Conservation (phyloP, 306 rosid species). For the Cicer yamashitae region DNA sequence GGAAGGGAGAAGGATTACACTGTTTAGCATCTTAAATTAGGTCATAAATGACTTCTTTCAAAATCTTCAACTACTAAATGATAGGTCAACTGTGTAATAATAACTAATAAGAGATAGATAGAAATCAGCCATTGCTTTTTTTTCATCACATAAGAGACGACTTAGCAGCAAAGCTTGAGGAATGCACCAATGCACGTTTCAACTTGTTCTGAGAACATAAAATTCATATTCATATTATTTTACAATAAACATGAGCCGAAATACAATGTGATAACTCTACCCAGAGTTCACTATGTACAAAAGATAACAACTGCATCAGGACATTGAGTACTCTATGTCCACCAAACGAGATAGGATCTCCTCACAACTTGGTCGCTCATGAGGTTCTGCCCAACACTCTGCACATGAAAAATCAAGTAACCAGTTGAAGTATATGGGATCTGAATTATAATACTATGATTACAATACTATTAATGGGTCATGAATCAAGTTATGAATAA, state of each 20-base stretch:
- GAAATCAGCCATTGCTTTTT: slow-evolving; percentile 18
- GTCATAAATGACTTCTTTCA: slow-evolving; percentile 14
- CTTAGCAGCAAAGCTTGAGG: slow-evolving; percentile 16
- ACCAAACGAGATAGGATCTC: slow-evolving; percentile 84
- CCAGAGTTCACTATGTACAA: slow-evolving; percentile 63
- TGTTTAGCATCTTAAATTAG: background rate
- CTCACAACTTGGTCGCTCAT: slow-evolving; percentile 90
- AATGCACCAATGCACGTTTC: slow-evolving; percentile 30
- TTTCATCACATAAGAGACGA: background rate
- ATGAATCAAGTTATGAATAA: slow-evolving; percentile 1
- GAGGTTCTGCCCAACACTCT: slow-evolving; percentile 96
- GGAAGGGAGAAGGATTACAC: background rate
- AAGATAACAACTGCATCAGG: slow-evolving; percentile 58
- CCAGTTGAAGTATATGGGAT: slow-evolving; percentile 29
- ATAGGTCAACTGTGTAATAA: background rate
- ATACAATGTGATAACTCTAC: slow-evolving; percentile 68
- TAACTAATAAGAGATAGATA: background rate
- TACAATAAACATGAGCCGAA: slow-evolving; percentile 68
- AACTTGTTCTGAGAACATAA: slow-evolving; percentile 42
- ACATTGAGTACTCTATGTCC: slow-evolving; percentile 76
- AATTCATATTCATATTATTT: slow-evolving; percentile 46
- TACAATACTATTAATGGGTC: background rate
- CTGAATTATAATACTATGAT: slow-evolving; percentile 7
- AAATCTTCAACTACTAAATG: background rate
- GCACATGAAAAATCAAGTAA: slow-evolving; percentile 37